Conservation (phyloP, 1,284 basidiomycete genomes). For the Puccinia horiana region DNA sequence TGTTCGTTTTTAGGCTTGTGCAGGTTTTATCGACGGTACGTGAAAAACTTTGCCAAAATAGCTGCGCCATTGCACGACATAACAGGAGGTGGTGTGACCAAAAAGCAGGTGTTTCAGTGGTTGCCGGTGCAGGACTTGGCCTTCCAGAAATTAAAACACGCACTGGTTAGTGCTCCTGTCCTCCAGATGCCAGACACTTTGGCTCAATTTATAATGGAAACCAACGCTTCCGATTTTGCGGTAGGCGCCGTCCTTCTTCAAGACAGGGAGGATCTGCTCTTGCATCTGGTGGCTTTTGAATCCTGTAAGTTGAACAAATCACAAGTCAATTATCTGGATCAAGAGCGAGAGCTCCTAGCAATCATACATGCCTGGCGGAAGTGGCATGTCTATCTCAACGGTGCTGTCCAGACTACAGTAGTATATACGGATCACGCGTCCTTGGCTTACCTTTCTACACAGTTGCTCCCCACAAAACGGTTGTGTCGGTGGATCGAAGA, state of each 20-base stretch:
- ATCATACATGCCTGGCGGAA: conserved; percentile 1
- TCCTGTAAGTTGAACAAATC: background rate
- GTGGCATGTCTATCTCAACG: background rate
- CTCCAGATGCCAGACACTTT: background rate
- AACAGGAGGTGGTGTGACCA: background rate
- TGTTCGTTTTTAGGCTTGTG: background rate
- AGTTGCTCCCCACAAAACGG: background rate
- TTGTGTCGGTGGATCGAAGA: background rate
- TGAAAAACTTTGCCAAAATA: conserved; percentile 7
- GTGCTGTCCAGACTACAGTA: background rate
- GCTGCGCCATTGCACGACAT: background rate
- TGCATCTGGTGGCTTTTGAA: conserved; percentile 20
- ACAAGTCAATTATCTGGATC: background rate
- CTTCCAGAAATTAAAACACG: background rate
- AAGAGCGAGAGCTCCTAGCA: conserved; percentile 4
- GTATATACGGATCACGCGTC: background rate
- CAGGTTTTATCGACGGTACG: conserved; percentile 14
- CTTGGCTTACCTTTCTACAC: background rate
- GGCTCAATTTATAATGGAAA: no score
- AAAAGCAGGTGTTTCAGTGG: background rate
- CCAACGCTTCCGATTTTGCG: conserved; percentile 2
- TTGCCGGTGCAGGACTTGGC: background rate
- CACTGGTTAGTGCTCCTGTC: background rate
- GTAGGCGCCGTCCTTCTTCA: background rate
- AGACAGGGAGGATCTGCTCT: background rate